Conservation (phyloP, 371 early-diverging fungal genomes). For the Saksenaea vasiformis region DNA sequence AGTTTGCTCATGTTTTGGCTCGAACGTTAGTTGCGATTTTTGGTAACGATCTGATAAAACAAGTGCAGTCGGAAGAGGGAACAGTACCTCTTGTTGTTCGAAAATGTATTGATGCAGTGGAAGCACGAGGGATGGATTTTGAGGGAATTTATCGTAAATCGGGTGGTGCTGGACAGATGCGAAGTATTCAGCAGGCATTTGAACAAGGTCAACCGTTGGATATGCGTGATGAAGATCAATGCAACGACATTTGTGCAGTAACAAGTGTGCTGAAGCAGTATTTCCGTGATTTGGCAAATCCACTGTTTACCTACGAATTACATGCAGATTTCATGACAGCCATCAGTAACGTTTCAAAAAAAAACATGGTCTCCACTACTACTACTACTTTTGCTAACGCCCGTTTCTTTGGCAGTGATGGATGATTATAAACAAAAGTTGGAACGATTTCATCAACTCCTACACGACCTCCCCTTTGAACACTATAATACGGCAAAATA, state of each 20-base stretch:
- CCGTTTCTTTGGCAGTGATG: conserved; percentile 63
- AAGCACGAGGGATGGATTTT: conserved; percentile 54
- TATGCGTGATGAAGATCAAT: conserved; percentile 52
- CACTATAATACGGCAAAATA: conserved; percentile 46
- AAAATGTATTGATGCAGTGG: conserved; percentile 78
- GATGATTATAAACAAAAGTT: conserved; percentile 17
- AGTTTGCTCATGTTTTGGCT: not conserved
- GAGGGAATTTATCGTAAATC: conserved; percentile 91
- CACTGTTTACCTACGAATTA: conserved; percentile 81
- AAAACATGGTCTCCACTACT: conserved; percentile 18
- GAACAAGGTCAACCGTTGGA: conserved; percentile 47
- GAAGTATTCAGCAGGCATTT: conserved; percentile 57
- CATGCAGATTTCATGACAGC: conserved; percentile 76
- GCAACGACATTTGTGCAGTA: conserved; percentile 69
- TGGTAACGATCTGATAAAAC: conserved; percentile 42
- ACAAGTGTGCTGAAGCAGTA: conserved; percentile 95
- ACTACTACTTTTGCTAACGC: not conserved
- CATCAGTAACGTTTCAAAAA: too few species aligned
- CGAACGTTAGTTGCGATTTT: conserved; percentile 20
- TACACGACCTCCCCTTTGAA: conserved; percentile 42
- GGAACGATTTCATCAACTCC: conserved; percentile 17
- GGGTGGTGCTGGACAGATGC: conserved; percentile 80
- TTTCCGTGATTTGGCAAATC: conserved; percentile 89
- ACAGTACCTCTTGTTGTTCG: conserved; percentile 74
- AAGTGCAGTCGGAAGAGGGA: conserved; percentile 32